These are phyloP conservation scores for Gryganskiella cystojenkinii DNA, from an alignment of 192 early-diverging fungal genomes.

Conservation along the genomic window DNA sequence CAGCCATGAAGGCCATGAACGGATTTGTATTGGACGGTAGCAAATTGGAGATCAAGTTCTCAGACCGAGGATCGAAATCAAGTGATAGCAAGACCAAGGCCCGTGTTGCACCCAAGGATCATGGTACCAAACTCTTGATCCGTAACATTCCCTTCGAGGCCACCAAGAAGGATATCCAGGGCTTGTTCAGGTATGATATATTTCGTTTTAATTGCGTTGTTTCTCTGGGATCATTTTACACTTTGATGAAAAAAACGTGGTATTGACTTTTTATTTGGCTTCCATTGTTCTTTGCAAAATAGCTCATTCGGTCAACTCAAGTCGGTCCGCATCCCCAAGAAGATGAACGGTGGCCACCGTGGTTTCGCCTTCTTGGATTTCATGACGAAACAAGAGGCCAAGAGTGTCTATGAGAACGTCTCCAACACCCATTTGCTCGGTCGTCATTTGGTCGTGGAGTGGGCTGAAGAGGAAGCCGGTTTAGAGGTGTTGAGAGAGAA, in stretches of 20 bases:
- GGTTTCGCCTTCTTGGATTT: slow-evolving; percentile 99
- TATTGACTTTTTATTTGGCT: too few species aligned
- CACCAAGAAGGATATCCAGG: slow-evolving; percentile 92
- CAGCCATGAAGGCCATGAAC: slow-evolving; percentile 91
- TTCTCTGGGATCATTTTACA: too few species aligned
- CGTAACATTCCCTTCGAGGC: slow-evolving; percentile 98
- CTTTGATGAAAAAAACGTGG: too few species aligned
- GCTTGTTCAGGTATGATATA: slow-evolving; percentile 90
- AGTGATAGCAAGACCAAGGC: slow-evolving; percentile 43
- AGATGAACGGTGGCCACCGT: slow-evolving; percentile 92
- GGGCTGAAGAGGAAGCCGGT: slow-evolving; percentile 87
- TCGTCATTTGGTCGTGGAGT: slow-evolving; percentile 95
- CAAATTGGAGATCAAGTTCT: slow-evolving; percentile 91
- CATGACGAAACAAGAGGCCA: slow-evolving; percentile 95
- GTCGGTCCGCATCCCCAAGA: slow-evolving; percentile 93
- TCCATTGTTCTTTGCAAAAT: too few species aligned
- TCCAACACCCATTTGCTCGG: slow-evolving; percentile 96
- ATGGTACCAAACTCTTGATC: slow-evolving; percentile 89
- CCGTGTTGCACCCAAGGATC: slow-evolving; percentile 59
- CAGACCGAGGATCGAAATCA: slow-evolving; percentile 69
- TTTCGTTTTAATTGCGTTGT: too few species aligned
- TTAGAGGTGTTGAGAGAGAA: slow-evolving; percentile 86
- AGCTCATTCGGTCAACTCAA: slow-evolving; percentile 95
- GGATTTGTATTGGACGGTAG: slow-evolving; percentile 88
- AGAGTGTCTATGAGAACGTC: slow-evolving; percentile 87